Percentiles rank a stretch among this genome's conserved stretches.
Evolutionary conservation across 129 eudicot species (phyloP).

Genomic region (Pulicaria dysenterica): DNA sequence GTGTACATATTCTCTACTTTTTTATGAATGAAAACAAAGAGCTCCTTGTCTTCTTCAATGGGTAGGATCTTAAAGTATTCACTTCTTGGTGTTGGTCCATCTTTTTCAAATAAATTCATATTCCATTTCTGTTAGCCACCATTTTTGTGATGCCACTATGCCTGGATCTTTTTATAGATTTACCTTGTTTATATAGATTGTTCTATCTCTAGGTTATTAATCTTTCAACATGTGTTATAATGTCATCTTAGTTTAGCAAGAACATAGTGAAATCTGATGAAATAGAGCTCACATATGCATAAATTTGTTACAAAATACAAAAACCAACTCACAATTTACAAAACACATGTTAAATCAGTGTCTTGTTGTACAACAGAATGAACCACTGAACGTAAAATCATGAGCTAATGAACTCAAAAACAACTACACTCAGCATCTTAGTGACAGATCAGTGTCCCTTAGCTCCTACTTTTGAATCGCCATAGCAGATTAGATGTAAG

Average conservation of each 20-base stretch:
- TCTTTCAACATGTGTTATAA: slow-evolving; percentile 5
- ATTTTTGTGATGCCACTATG: no score
- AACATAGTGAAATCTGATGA: slow-evolving; percentile 5
- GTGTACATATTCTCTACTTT: no score
- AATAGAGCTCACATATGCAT: slow-evolving; percentile 34
- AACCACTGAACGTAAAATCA: slow-evolving; percentile 27
- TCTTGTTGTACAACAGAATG: slow-evolving; percentile 31
- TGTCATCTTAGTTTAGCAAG: slow-evolving; percentile 5
- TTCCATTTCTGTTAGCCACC: no score
- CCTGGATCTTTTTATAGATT: no score
- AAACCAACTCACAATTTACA: slow-evolving; percentile 28
- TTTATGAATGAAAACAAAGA: no score
- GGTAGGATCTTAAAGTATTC: no score
- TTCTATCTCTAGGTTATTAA: background rate
- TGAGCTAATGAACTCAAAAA: slow-evolving; percentile 27
- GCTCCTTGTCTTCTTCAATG: no score
- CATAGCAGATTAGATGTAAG: slow-evolving; percentile 31
- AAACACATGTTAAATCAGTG: slow-evolving; percentile 30
- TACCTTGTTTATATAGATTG: background rate
- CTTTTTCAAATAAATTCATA: no score
- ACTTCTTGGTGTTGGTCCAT: no score
- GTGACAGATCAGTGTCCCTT: slow-evolving; percentile 14
- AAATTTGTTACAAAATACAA: slow-evolving; percentile 34
- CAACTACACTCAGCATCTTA: slow-evolving; percentile 25
- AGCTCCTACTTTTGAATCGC: slow-evolving; percentile 22